phyloP scores from a whole-genome alignment of 495 filamentous ascomycete genomes.

The Poronia punctata region DNA sequence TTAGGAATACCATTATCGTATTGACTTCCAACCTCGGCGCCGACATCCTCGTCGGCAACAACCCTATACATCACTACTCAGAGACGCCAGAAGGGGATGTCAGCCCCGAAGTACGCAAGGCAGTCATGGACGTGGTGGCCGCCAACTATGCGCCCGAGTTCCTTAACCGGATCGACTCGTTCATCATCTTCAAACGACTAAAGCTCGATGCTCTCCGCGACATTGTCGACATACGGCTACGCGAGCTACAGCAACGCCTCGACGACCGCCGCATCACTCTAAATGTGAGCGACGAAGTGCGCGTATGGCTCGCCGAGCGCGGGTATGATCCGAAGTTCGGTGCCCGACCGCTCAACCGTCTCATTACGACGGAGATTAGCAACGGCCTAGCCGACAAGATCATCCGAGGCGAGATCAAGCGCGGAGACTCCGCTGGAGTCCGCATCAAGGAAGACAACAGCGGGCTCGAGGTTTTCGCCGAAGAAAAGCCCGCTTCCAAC shows the following conservation, averaged over 20 bases:
- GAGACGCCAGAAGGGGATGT: conserved; percentile 58
- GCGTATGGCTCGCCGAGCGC: conserved; percentile 76
- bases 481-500: conserved; percentile 1
- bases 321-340: conserved; percentile 91
- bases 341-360: conserved; percentile 84
- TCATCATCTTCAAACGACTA: conserved; percentile 89
- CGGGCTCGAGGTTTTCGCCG: conserved; percentile 37
- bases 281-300: conserved; percentile 60
- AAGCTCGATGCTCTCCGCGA: conserved; percentile 72
- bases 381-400: conserved; percentile 87
- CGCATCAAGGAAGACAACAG: conserved; percentile 50
- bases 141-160: conserved; percentile 82
- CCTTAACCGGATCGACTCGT: conserved; percentile 92
- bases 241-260: conserved; percentile 75
- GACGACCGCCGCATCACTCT: conserved; percentile 80
- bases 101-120: conserved; percentile 58
- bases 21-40: conserved; percentile 90
- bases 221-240: conserved; percentile 87
- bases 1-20: conserved; percentile 92
- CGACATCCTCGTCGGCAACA: conserved; percentile 58
- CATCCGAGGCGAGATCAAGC: conserved; percentile 74
- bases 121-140: conserved; percentile 86
- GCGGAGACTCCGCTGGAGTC: conserved; percentile 64
- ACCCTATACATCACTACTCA: conserved; percentile 50
- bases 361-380: conserved; percentile 82